phyloP scores from a whole-genome alignment of 768 basidiomycete genomes.

The Podaxis pistillaris region DNA sequence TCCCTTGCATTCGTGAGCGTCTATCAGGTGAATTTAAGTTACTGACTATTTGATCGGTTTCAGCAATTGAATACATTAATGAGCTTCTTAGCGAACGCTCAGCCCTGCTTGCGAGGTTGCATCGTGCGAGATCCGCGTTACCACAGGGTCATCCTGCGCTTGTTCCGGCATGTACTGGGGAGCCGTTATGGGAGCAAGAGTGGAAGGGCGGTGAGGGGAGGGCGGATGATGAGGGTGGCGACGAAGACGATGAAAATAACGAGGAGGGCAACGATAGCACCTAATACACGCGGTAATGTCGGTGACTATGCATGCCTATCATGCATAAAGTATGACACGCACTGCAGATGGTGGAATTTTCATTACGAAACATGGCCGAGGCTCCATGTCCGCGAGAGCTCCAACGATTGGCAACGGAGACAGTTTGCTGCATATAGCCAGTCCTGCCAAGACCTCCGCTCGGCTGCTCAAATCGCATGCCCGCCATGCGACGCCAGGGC shows the following conservation, averaged over 20 bases:
- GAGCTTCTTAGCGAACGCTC: slow-evolving; percentile 61
- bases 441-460: not conserved
- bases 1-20: slow-evolving; percentile 8
- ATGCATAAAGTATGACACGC: not conserved
- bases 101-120: slow-evolving; percentile 54
- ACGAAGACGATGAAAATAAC: slow-evolving; percentile 46
- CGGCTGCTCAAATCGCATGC: not conserved
- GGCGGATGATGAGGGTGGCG: slow-evolving; percentile 43
- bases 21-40: slow-evolving; percentile 6
- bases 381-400: not conserved
- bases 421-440: not conserved
- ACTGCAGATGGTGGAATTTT: not conserved
- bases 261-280: slow-evolving; percentile 20
- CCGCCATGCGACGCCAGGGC: too few species aligned
- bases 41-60: slow-evolving; percentile 4
- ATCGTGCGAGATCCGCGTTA: slow-evolving; percentile 55
- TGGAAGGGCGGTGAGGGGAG: slow-evolving; percentile 76
- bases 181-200: slow-evolving; percentile 75
- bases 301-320: not conserved
- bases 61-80: slow-evolving; percentile 86
- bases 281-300: not conserved
- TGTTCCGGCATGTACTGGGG: slow-evolving; percentile 24
- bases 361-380: not conserved
- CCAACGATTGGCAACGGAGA: not conserved
- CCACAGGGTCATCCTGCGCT: slow-evolving; percentile 62